Conservation (phyloP, 1,284 basidiomycete species). For the Fomitopsis schrenkii region DNA sequence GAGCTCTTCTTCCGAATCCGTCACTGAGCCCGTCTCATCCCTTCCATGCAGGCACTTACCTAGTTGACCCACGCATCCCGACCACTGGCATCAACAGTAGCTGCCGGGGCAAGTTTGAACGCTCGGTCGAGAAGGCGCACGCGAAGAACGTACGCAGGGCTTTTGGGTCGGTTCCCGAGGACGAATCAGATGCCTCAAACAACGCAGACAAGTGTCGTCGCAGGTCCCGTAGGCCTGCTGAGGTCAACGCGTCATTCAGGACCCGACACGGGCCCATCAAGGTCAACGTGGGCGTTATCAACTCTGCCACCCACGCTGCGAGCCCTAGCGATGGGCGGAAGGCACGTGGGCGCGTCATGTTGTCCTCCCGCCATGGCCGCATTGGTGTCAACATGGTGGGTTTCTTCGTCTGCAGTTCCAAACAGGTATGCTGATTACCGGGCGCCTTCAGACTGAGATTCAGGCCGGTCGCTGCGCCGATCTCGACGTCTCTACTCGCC, state of each 20-base stretch:
- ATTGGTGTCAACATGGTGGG: slow-evolving; percentile 3
- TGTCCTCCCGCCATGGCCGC: not conserved
- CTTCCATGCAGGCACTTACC: not conserved
- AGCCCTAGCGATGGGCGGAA: not conserved
- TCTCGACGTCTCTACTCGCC: slow-evolving; percentile 1
- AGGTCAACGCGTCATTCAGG: slow-evolving; percentile 3
- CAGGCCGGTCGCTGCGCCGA: slow-evolving; percentile 1
- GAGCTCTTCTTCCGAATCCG: not conserved
- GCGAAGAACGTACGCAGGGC: not conserved
- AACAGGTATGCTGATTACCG: not conserved
- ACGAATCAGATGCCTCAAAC: not conserved
- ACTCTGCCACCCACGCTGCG: not conserved
- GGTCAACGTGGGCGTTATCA: not conserved
- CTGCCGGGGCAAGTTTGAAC: not conserved
- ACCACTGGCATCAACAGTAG: too few species aligned
- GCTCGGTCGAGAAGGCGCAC: not conserved
- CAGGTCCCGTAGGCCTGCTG: not conserved
- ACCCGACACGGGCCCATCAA: not conserved
- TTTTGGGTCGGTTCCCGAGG: not conserved
- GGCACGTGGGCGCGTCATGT: not conserved
- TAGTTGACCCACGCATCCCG: not conserved
- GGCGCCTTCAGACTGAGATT: not conserved
- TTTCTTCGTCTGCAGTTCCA: not conserved
- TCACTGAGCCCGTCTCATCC: not conserved
- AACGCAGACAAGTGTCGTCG: not conserved